Evolutionary conservation across 768 basidiomycete species (phyloP), one percentile per base, ranked within the genome.

Genomic region (Lactarius sp.): DNA sequence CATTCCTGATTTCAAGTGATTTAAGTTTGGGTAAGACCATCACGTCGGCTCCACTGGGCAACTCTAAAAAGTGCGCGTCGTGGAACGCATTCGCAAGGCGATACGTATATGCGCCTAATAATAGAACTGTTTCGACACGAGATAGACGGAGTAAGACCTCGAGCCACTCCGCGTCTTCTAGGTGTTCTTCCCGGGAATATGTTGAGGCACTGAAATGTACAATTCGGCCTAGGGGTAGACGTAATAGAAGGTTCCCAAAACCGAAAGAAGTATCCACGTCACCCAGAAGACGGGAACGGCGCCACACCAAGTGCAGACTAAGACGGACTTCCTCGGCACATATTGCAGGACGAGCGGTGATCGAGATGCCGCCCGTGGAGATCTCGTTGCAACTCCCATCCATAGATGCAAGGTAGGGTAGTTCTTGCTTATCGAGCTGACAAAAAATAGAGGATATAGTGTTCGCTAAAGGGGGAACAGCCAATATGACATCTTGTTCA

Each of bases 391-490:
- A 6, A 22, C 9, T 3, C 20, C 52, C 49, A 20, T 20, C 10
- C 27, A 65, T 60, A 20, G 34, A 39, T 46, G 59, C 64, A 4
- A 37, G 2, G 36, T 60, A 60, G 13, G 39, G 59, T 1, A 27
- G 34, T 37, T 52, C 64, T 52, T 56, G 59, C n/a, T 20, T 53
- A 5, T 56, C 22, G 36, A 44, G 34, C n/a, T 60, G 53, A 31
- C 18, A 20, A 22, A 65, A 65, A 16, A 60, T 46, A 20, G 64
- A 37, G 22, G 64, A 60, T 51, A 60, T 60, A 42, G 56, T 22
- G 16, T n/a, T 33, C 18, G 59, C 49, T 36, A 65, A 27, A 42
- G 53, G 54, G 22, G 54, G 37, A 12, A 65, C 41, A 13, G 64
- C 64, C 14, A 47, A 20, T 13, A 54, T 18, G 54, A 65, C 12